These are phyloP conservation scores for Zasmidium cellare DNA, from an alignment of 2,329 filamentous ascomycete species.

Conservation along the genomic window DNA sequence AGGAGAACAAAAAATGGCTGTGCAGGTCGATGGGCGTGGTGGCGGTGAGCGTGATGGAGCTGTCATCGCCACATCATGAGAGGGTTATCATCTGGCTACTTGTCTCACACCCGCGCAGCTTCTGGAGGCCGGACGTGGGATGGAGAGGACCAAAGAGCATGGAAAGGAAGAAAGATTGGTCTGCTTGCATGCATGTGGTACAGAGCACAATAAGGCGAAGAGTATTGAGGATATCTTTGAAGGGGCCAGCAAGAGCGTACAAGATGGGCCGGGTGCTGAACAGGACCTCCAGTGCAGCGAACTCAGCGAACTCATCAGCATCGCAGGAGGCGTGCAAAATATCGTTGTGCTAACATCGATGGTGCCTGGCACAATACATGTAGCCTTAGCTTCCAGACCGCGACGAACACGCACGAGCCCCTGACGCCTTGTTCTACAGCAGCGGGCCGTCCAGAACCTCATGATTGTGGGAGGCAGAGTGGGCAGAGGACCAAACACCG, in stretches of 20 bases:
- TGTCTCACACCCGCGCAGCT: constrained; percentile 17
- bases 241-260: too few species aligned
- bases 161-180: too few species aligned
- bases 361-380: neutral
- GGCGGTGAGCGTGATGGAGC: constrained; percentile 16
- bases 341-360: too few species aligned
- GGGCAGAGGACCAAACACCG: too few species aligned
- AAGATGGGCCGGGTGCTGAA: too few species aligned
- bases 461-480: too few species aligned
- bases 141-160: neutral
- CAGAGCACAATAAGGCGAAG: too few species aligned
- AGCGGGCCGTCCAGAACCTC: constrained; percentile 4
- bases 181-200: too few species aligned
- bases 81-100: constrained; percentile 13
- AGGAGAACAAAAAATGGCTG: neutral
- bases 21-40: constrained; percentile 4
- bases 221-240: too few species aligned
- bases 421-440: constrained; percentile 12
- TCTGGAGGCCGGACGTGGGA: constrained; percentile 17
- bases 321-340: too few species aligned
- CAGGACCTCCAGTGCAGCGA: too few species aligned
- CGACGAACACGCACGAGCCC: constrained; percentile 6
- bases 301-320: too few species aligned
- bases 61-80: constrained; percentile 20
- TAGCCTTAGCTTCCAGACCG: neutral